Percentiles rank a stretch among this genome's conserved stretches.
These are phyloP conservation scores for Auriscalpium vulgare DNA, from an alignment of 768 basidiomycete species.

Conservation along the genomic window DNA sequence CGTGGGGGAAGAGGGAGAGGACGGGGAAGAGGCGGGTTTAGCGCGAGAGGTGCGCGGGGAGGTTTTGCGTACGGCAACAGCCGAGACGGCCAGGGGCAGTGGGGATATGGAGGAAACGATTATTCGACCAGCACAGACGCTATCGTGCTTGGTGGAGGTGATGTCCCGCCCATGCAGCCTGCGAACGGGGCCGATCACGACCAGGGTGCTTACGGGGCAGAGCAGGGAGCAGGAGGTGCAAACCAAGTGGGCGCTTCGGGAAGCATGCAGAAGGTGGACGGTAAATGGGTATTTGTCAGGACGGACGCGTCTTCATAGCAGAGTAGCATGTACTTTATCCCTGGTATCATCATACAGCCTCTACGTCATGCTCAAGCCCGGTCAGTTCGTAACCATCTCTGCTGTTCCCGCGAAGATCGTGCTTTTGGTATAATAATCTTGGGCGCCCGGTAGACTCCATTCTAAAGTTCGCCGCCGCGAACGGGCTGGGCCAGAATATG, in stretches of 20 bases:
- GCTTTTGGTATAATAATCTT: slow-evolving; percentile 31
- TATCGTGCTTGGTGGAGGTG: slow-evolving; percentile 48
- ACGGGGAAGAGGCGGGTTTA: slow-evolving; percentile 15
- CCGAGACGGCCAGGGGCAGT: slow-evolving; percentile 27
- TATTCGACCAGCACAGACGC: slow-evolving; percentile 42
- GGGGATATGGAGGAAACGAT: slow-evolving; percentile 28
- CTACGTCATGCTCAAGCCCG: slow-evolving; percentile 31
- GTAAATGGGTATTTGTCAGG: slow-evolving; percentile 65
- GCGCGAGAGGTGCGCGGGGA: slow-evolving; percentile 24
- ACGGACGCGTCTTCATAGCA: slow-evolving; percentile 15
- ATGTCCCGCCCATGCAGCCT: slow-evolving; percentile 9
- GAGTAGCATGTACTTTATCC: slow-evolving; percentile 12
- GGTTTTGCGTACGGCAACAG: slow-evolving; percentile 36
- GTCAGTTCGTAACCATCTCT: slow-evolving; percentile 41
- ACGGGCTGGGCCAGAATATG: slow-evolving; percentile 61
- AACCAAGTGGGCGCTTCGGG: slow-evolving; percentile 13
- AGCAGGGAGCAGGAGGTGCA: neutral
- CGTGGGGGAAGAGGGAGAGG: slow-evolving; percentile 31
- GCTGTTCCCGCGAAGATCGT: slow-evolving; percentile 15
- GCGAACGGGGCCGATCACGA: too few species aligned
- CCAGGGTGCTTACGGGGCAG: too few species aligned
- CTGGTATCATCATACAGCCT: slow-evolving; percentile 29
- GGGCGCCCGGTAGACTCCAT: slow-evolving; percentile 28
- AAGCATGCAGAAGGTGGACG: slow-evolving; percentile 62
- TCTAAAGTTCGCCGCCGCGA: slow-evolving; percentile 32